Evolutionary conservation across 2,329 filamentous ascomycete species (phyloP), one percentile per base, ranked within the genome.

Genomic region (Cadophora luteo-olivacea): DNA sequence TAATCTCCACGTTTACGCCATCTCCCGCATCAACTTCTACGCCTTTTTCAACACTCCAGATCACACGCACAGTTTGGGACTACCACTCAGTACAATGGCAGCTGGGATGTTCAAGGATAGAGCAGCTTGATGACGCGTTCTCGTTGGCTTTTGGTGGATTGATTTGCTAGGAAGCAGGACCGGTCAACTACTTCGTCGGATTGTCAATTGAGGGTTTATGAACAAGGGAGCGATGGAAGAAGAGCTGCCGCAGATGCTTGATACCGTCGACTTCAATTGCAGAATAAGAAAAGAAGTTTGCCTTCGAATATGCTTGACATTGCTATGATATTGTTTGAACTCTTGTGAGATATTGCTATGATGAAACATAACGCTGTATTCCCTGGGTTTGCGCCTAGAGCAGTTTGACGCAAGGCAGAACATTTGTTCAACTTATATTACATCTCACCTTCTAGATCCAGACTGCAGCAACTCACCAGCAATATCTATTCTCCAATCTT

Each of bases 11-110:
- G 70, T 72, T 69, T 77, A 69, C 72, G 75, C 76, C 73, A 75
- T 78, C 73, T 73, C 75, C 73, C 75, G 76, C 79, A 79, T 77
- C 78, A 76, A 76, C 72, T 64, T 74, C 76, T 73, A 75, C 70
- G 66, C 75, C 74, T 77, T 75, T 78, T 78, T 75, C 77, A 78
- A 70, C 77, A 78, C 74, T 74, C 68, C 72, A 70, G 72, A 69
- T 69, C 69, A 68, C 68, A 73, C 64, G 66, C 68, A 72, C 71
- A 72, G 72, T 72, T 73, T 77, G 72, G 73, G 67, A 69, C 69
- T 72, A 74, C 72, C 77, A 70, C 65, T 75, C 70, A 67, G 74
- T 75, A 75, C 72, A 70, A 75, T 73, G 71, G 71, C 68, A 70
- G 61, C 71, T 74, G 74, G 65, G 69, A 68, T 77, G 76, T 77